Evolutionary conservation across 352 stramenopile genomes (phyloP), one percentile per base, ranked within the genome.

Genomic region (Thraustochytrium striatum): DNA sequence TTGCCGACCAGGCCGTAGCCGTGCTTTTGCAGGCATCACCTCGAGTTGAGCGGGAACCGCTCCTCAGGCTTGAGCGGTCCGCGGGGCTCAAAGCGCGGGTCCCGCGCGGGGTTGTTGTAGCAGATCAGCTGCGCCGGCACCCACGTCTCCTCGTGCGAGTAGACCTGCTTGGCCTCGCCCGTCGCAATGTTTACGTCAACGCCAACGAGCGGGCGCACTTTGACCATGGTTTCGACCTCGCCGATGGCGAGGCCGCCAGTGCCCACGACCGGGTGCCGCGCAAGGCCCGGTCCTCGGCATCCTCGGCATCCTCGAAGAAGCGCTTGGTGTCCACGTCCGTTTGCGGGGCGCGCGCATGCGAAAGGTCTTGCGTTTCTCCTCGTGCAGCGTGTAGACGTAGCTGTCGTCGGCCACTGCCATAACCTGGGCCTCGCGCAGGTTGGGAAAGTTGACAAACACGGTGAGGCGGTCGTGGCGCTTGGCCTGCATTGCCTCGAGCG

Each of bases 371-470:
- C 43, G 33, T 39, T 61, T 81, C 19, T 38, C 55, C 25, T 25
- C 61, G 44, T 68, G 36, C 28, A 61, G 35, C 28, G 41, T 65
- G 41, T 59, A 47, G 28, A 69, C 43, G 38, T 61, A 55, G 28
- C 75, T 86, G 7, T 87, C 89, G 25, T 87, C 84, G 0, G 85
- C 92, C 21, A 95, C 83, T 61, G 85, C 89, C 19, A 94, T 86
- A 47, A 97, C 90, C 36, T 89, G 90, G 3, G 91, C 95, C 87
- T 98, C 95, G 82, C 98, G 94, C 86, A 99, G 90, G 84, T 98
- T 97, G 1, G 96, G 96, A 92, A 94, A 99, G 86, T 99, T 98
- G 3, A 98, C 92, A 78, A 97, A 92, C 2, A 98, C 86, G 30
- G 84, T 87, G 69, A 88, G 87, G 5, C 85, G 86, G 32, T 95